Evolutionary conservation across 1,284 basidiomycete genomes (phyloP), one percentile per base, ranked within the genome.

Genomic region (Ustilago trichophora): DNA sequence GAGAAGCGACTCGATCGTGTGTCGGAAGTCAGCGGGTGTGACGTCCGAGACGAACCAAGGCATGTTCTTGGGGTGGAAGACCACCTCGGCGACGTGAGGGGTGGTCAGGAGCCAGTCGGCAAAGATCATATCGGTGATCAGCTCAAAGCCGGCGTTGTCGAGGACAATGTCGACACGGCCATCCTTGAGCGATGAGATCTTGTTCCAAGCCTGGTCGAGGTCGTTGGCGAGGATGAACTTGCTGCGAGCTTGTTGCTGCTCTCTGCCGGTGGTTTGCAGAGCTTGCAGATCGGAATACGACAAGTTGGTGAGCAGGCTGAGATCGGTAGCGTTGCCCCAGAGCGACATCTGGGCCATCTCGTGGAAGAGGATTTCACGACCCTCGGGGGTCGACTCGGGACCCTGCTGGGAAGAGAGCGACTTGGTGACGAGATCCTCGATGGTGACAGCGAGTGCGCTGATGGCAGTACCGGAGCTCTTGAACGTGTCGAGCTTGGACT

Each of bases 61-160:
- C 75, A 80, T 77, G 56, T 75, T 74, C 57, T 80, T 80, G n/a
- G 78, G 71, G 52, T 81, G 79, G 58, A 80, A 78, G 44, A 78
- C 76, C 16, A 81, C 73, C 45, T 79, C 40, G 4, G 40, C 41
- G 3, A 77, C 77, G 37, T 77, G 57, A 11, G 76, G 73, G 9
- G 60, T 66, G 16, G 72, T 62, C 10, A 77, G 60, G 37, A 77
- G 52, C 76, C 96, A 98, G 80, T 98, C 95, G 31, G 94, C 95
- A 66, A 98, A 89, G 18, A 97, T 88, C 26, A 98, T 83, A 79
- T 98, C 96, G 2, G 94, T 96, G 82, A 92, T 93, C 13, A 98
- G 85, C 90, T 98, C 94, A 70, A 97, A 97, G 2, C 69, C 72
- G 90, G 92, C 88, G 78, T 98, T 98, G 82, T 98, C 95, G 24